Evolutionary conservation across 208 protist genomes (phyloP).

Genomic region (Leishmania martiniquensis): DNA sequence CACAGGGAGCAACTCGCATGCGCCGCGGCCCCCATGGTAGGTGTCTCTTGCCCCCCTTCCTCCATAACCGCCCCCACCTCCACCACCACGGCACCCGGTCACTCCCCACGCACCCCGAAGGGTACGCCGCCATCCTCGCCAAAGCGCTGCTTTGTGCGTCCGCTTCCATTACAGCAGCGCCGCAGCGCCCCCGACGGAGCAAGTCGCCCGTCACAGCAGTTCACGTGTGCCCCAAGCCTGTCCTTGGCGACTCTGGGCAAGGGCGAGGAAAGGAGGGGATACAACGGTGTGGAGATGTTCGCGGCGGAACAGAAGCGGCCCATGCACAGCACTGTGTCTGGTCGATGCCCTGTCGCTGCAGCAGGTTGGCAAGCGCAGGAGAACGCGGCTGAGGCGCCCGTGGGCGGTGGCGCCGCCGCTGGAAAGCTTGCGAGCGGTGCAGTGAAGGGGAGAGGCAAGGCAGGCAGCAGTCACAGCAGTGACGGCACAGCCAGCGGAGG

Average conservation of each 20-base stretch:
- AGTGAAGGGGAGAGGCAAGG: neutral
- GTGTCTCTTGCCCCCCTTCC: neutral
- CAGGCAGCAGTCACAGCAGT: neutral
- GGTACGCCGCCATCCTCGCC: constrained; percentile 10
- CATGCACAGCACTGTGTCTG: neutral
- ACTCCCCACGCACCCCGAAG: constrained; percentile 12
- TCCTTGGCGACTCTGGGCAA: neutral
- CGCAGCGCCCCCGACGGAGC: neutral
- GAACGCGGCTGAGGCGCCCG: neutral
- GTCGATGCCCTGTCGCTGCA: neutral
- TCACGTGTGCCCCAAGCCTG: neutral
- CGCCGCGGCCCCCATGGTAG: neutral
- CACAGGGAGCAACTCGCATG: neutral
- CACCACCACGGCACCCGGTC: neutral
- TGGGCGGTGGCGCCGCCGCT: neutral
- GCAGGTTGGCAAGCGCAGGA: neutral
- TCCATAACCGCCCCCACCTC: neutral
- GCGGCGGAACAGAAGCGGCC: neutral
- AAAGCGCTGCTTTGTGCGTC: constrained; percentile 16
- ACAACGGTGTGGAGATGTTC: neutral
- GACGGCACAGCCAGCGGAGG: neutral
- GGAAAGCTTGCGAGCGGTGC: neutral
- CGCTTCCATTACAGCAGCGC: constrained; percentile 14
- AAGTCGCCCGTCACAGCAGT: neutral
- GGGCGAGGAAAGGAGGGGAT: neutral